Evolutionary conservation across 139 green algal species (phyloP).

Genomic region (Coccomyxa sp.): DNA sequence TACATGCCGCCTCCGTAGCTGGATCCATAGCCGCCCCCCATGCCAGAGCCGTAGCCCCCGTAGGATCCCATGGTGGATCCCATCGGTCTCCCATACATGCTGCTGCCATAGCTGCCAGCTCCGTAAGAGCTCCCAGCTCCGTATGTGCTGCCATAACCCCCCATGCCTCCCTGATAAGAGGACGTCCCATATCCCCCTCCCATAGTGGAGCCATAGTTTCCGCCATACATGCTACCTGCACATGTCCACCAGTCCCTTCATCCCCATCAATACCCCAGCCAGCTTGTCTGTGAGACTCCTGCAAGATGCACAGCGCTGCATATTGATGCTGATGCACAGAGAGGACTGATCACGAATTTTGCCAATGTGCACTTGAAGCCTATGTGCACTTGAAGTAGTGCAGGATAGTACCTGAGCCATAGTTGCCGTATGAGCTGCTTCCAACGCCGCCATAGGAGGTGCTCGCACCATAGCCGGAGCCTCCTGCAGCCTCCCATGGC

Average conservation of each 20-base stretch:
- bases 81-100: conserved; percentile 24
- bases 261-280: no score
- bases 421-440: not conserved
- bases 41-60: conserved; percentile 15
- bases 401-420: not conserved
- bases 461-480: not conserved
- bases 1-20: conserved; percentile 15
- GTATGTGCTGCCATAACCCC: not conserved
- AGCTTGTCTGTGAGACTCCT: no score
- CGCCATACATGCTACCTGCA: no score
- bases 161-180: not conserved
- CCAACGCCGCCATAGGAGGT: not conserved
- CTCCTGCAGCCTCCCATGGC: not conserved
- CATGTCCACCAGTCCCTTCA: no score
- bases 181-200: not conserved
- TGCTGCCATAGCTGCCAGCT: conserved; percentile 2
- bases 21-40: conserved; percentile 19
- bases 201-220: no score
- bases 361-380: no score
- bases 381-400: no score
- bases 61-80: conserved; percentile 25
- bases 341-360: no score
- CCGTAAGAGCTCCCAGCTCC: no score
- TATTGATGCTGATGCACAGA: no score
- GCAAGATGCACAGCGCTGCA: no score